phyloP scores from a whole-genome alignment of 768 basidiomycete genomes.

The Exidia glandulosa region DNA sequence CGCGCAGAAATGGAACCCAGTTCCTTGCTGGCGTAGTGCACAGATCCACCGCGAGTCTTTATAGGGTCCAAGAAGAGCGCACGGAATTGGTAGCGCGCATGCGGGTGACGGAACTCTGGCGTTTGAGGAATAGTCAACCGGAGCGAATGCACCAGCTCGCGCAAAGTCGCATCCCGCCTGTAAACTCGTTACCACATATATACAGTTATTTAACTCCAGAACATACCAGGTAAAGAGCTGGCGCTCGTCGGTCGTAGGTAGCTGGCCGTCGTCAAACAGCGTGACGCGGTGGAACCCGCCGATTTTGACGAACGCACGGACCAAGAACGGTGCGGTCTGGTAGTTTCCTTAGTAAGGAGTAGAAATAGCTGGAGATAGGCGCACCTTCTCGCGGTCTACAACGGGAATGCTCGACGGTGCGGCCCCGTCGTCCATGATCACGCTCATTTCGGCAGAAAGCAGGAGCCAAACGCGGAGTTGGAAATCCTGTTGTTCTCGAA shows the following conservation, averaged over 20 bases:
- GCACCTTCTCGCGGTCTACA: conserved; percentile 50
- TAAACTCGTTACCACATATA: neutral
- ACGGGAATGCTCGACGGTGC: conserved; percentile 17
- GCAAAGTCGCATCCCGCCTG: conserved; percentile 77
- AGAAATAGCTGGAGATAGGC: neutral
- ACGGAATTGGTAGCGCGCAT: conserved; percentile 72
- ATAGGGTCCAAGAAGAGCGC: conserved; percentile 60
- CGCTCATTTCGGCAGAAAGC: too few species aligned
- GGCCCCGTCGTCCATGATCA: neutral
- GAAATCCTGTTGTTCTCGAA: too few species aligned
- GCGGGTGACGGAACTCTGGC: conserved; percentile 67
- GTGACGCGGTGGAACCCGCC: conserved; percentile 63
- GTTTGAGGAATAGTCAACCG: conserved; percentile 59
- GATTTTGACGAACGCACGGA: conserved; percentile 74
- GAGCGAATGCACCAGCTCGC: conserved; percentile 67
- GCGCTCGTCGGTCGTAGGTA: conserved; percentile 72
- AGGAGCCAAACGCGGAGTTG: too few species aligned
- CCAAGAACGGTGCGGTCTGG: conserved; percentile 72
- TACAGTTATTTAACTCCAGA: neutral
- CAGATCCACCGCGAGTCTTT: conserved; percentile 50
- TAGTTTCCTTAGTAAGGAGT: neutral
- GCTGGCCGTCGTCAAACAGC: conserved; percentile 66
- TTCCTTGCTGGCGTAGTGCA: conserved; percentile 57
- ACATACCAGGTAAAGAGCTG: conserved; percentile 71
- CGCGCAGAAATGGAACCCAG: conserved; percentile 74